Evolutionary conservation across 2,329 filamentous ascomycete genomes (phyloP), one percentile per base, ranked within the genome.

Genomic region (Fusarium sp.): DNA sequence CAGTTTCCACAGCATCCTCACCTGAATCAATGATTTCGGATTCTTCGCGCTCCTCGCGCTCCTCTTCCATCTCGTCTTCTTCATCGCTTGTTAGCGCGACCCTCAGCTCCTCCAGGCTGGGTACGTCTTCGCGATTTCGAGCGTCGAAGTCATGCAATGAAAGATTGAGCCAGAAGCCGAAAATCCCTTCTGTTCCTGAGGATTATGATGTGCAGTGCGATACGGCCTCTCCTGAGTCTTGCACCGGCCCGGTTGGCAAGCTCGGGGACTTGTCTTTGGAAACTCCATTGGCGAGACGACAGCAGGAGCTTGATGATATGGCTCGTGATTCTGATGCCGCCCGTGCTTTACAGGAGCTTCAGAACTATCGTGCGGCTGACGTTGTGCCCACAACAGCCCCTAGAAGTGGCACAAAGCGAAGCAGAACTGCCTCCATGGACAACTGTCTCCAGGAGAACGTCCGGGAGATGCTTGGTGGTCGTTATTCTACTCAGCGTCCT

Each of bases 11-110:
- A 29, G 84, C 85, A 33, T 90, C 88, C 60, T 90, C 88, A 27
- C 88, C 88, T 65, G 88, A 90, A 74, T 90, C 88, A 55, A 90
- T 90, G 87, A 79, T 90, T 43, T 90, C 88, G 60, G 88, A 90
- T 74, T 81, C 82, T 58, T 89, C 85, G 59, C 84, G 84, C 63
- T 83, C 87, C 66, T 90, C 88, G 67, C 86, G 87, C 76, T 88
- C 87, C 51, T 89, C 88, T 75, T 90, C 87, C 18, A 87, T 88
- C 78, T 89, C 87, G 58, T 88, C 87, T 74, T 83, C 85, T 72
- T 88, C 87, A 69, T 88, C 85, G 60, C 79, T 86, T 79, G 84
- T 80, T 77, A 86, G 83, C 83, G 87, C 87, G 87, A 87, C 77
- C 79, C 81, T 80, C 85, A 85, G 79, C 77, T 84, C 62, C 49